Evolutionary conservation across 768 basidiomycete species (phyloP).

Genomic region (Pulveroboletus sp.): DNA sequence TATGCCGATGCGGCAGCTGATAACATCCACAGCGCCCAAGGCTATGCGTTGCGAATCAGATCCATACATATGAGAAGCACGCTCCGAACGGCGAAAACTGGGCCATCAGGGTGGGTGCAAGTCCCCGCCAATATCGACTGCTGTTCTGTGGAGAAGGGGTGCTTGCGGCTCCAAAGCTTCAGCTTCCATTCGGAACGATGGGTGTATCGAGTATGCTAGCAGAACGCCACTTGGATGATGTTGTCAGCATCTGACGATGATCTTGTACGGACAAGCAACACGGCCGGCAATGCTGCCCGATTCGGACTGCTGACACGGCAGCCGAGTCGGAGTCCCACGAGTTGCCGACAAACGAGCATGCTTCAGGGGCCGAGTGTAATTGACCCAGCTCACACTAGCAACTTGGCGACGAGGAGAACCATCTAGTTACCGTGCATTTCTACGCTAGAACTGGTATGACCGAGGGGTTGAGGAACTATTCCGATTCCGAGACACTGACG

Average conservation of each 20-base stretch:
- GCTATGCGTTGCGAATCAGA: slow-evolving; percentile 5
- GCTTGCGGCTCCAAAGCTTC: background rate
- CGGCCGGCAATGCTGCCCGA: slow-evolving; percentile 2
- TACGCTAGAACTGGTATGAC: too few species aligned
- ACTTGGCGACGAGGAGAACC: background rate
- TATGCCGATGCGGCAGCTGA: background rate
- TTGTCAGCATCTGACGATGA: slow-evolving; percentile 13
- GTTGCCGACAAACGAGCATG: slow-evolving; percentile 12
- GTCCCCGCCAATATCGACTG: background rate
- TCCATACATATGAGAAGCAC: slow-evolving; percentile 10
- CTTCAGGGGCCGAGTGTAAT: background rate
- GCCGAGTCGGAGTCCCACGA: slow-evolving; percentile 21
- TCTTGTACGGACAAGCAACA: background rate
- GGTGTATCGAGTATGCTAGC: background rate
- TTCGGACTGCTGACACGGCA: slow-evolving; percentile 6
- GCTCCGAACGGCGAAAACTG: too few species aligned
- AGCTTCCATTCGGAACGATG: slow-evolving; percentile 14
- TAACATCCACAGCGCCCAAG: background rate
- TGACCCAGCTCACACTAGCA: background rate
- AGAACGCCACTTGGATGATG: slow-evolving; percentile 19
- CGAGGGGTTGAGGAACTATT: too few species aligned
- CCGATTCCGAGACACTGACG: too few species aligned
- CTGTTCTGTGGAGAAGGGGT: slow-evolving; percentile 8
- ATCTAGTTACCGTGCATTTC: too few species aligned
- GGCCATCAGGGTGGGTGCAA: slow-evolving; percentile 5